Base-by-base conservation (phyloP, 164 flowering plant genomes). In the Buxus sempervirens region DNA sequence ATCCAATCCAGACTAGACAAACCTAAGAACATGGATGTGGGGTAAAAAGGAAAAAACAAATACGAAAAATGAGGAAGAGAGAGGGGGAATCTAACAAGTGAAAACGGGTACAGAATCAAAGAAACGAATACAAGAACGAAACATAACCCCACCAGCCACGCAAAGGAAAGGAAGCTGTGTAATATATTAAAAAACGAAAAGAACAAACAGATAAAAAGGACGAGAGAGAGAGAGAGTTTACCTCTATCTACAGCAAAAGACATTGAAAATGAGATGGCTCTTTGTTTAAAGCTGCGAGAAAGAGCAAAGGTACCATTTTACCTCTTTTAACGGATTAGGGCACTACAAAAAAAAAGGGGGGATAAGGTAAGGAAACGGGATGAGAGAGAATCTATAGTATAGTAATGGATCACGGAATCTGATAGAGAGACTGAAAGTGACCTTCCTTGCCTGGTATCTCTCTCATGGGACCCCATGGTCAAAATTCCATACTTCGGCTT, bases 1-100 rank as follows among this genome's bases (percentile, higher is more conserved):
- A 80, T 80, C 86, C 81, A 82, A 80, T 79, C 83, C 81, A 83
- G 83, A 83, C 75, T 78, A 82, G 85, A 79, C 85, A 85, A 82
- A 67, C 77, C 69, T 72, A 75, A 73, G 72, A 79, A 78, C 85
- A 80, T 76, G 83, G 85, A 85, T 78, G 81, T 79, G 81, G 70
- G 74, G 22, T 32, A 20, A 21, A 63, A 64, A 57, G 57, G 51
- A 18, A 0, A 28, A 36, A 20, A 62, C 70, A 28, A 42, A 60
- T 19, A 0, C 20, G 5, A 21, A 61, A 28, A 42, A 60, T 19
- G 0, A 24, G 5, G 20, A 57, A 32, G 45, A 45, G 23, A 63
- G 36, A 23, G 42, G 65, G 58, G 60, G 69, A 68, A 71, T 68
- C 65, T 58, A 19, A 58, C 55, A 75, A 72, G 70, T 48, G 60